A percentile compares a stretch with the other conserved stretches of the same genome.
phyloP scores from a whole-genome alignment of 768 basidiomycete species.

The Suillus clintonianus region DNA sequence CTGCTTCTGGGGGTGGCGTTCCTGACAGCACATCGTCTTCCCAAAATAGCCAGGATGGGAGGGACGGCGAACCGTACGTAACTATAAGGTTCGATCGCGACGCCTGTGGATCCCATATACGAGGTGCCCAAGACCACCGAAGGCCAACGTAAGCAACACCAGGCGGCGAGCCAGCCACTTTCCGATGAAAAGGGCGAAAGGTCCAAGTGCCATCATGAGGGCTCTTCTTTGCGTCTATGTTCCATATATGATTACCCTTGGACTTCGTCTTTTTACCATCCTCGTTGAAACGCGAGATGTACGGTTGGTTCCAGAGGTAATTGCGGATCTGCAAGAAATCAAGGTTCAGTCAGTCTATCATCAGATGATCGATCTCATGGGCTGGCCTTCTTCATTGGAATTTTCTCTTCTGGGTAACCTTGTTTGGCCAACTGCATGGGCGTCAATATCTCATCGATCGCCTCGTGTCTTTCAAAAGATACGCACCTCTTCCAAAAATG shows the following conservation, averaged over 20 bases:
- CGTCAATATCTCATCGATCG: conserved; percentile 10
- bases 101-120: conserved; percentile 96
- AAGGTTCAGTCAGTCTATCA: conserved; percentile 10
- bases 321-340: conserved; percentile 68
- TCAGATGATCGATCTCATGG: conserved; percentile 10
- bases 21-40: conserved; percentile 82
- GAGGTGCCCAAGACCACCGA: conserved; percentile 87
- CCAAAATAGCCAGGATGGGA: conserved; percentile 91
- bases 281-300: conserved; percentile 96
- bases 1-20: conserved; percentile 73
- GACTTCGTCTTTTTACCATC: conserved; percentile 99
- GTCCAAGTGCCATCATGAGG: conserved; percentile 72
- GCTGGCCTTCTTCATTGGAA: conserved; percentile 92
- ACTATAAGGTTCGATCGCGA: conserved; percentile 80
- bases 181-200: conserved; percentile 86
- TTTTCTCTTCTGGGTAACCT: conserved; percentile 91
- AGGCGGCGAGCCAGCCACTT: conserved; percentile 83
- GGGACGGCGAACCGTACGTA: conserved; percentile 73
- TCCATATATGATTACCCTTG: conserved; percentile 99
- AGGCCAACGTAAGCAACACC: conserved; percentile 79
- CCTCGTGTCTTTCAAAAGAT: conserved; percentile 4
- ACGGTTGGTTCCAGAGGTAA: conserved; percentile 93
- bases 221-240: conserved; percentile 89
- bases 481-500: conserved; percentile 87
- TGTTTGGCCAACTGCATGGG: conserved; percentile 68